Percentiles rank a stretch among this genome's conserved stretches.
Conservation (phyloP, 192 early-diverging fungal genomes). For the Pilaira anomala region DNA sequence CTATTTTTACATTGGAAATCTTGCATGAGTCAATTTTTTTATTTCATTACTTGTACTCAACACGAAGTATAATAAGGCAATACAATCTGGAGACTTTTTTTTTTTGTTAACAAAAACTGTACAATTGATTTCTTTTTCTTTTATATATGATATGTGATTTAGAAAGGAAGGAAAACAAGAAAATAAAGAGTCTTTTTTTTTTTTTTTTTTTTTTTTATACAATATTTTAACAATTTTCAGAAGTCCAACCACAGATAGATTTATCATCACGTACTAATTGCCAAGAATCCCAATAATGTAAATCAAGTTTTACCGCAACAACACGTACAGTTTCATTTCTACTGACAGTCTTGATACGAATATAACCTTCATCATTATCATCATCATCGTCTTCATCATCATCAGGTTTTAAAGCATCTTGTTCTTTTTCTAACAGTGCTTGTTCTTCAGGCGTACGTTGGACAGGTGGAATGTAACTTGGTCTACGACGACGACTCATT, state of each 20-base stretch:
- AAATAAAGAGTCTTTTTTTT: too few relatives aligned
- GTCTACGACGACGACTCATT: constrained; percentile 38
- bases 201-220: too few relatives aligned
- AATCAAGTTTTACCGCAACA: constrained; percentile 71
- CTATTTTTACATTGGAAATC: too few relatives aligned
- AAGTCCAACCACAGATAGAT: constrained; percentile 50
- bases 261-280: constrained; percentile 54
- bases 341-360: constrained; percentile 56
- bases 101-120: too few relatives aligned
- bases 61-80: too few relatives aligned
- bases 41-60: too few relatives aligned
- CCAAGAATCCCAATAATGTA: constrained; percentile 75
- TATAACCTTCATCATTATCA: constrained; percentile 51
- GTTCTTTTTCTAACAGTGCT: not conserved
- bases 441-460: constrained; percentile 15
- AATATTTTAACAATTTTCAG: not conserved
- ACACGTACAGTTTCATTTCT: constrained; percentile 58
- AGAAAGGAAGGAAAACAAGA: too few relatives aligned
- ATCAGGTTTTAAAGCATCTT: constrained; percentile 15
- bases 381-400: constrained; percentile 40
- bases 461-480: constrained; percentile 36
- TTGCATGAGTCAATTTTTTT: too few relatives aligned
- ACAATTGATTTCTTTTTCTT: too few relatives aligned
- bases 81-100: too few relatives aligned
- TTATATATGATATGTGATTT: too few relatives aligned